Conservation (phyloP, 495 filamentous ascomycete genomes). For the Penicillium simplicissimum region DNA sequence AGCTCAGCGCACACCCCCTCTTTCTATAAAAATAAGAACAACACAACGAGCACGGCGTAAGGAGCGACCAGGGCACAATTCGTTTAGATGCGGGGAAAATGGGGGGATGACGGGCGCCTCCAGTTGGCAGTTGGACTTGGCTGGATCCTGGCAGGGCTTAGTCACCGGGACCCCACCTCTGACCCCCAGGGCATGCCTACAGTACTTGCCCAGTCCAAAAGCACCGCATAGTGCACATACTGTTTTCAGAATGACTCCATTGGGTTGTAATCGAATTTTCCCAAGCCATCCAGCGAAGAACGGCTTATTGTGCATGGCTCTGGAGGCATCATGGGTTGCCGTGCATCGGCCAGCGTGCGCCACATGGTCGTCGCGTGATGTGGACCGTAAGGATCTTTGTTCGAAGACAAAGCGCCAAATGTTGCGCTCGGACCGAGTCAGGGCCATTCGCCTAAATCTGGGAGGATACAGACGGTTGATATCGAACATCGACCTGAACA, state of each 20-base stretch:
- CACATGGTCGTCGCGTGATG: slow-evolving; percentile 23
- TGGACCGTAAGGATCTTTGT: slow-evolving; percentile 5
- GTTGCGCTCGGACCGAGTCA: neutral
- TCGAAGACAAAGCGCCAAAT: neutral
- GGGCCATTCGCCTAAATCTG: too few species aligned
- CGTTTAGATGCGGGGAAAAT: slow-evolving; percentile 27
- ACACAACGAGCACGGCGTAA: slow-evolving; percentile 7
- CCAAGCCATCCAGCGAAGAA: neutral
- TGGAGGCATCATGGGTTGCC: neutral
- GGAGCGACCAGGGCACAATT: slow-evolving; percentile 1
- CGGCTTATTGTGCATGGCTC: neutral
- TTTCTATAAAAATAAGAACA: slow-evolving; percentile 24
- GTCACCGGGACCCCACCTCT: slow-evolving; percentile 20
- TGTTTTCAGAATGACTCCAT: neutral
- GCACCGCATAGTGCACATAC: too few species aligned
- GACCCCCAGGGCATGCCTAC: too few species aligned
- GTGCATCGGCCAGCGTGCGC: slow-evolving; percentile 5
- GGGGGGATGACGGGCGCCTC: slow-evolving; percentile 12
- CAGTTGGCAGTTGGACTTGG: neutral
- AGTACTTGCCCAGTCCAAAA: too few species aligned
- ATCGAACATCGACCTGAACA: neutral
- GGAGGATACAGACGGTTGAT: neutral
- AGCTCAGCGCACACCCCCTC: slow-evolving; percentile 15
- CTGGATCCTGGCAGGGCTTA: slow-evolving; percentile 13
- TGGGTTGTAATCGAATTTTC: neutral